Evolutionary conservation across 2,329 filamentous ascomycete species (phyloP).

Genomic region (Scytalidium lignicola): DNA sequence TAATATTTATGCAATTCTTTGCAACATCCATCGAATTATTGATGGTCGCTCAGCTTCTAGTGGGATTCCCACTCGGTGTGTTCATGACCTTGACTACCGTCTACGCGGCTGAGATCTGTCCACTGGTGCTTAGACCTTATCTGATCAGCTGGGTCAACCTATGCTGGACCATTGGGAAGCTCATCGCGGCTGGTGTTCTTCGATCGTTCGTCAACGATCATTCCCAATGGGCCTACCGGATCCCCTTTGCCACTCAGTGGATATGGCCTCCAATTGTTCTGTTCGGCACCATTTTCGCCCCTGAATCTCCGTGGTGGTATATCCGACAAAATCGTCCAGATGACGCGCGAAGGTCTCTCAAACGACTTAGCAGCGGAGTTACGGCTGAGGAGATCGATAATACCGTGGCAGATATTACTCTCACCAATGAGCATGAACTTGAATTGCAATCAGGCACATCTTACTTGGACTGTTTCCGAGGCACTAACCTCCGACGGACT

Average conservation of each 20-base stretch:
- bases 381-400: conserved; percentile 60
- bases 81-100: conserved; percentile 32
- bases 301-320: conserved; percentile 41
- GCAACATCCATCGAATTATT: conserved; percentile 38
- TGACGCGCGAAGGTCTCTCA: not conserved
- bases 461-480: conserved; percentile 42
- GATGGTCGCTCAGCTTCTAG: conserved; percentile 43
- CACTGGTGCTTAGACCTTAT: conserved; percentile 43
- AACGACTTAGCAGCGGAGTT: conserved; percentile 9
- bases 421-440: conserved; percentile 47
- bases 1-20: conserved; percentile 45
- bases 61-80: conserved; percentile 43
- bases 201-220: conserved; percentile 34
- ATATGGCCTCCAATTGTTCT: conserved; percentile 42
- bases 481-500: conserved; percentile 41
- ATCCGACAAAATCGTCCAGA: too few relatives aligned
- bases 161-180: conserved; percentile 44
- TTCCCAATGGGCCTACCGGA: conserved; percentile 41
- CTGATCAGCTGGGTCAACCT: conserved; percentile 46
- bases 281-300: conserved; percentile 38
- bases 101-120: conserved; percentile 41
- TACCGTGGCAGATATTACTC: conserved; percentile 59
- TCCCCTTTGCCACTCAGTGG: conserved; percentile 44
- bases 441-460: conserved; percentile 33
- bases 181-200: conserved; percentile 41